Conservation (phyloP, 768 basidiomycete species). For the Psilocybe subaeruginosa region DNA sequence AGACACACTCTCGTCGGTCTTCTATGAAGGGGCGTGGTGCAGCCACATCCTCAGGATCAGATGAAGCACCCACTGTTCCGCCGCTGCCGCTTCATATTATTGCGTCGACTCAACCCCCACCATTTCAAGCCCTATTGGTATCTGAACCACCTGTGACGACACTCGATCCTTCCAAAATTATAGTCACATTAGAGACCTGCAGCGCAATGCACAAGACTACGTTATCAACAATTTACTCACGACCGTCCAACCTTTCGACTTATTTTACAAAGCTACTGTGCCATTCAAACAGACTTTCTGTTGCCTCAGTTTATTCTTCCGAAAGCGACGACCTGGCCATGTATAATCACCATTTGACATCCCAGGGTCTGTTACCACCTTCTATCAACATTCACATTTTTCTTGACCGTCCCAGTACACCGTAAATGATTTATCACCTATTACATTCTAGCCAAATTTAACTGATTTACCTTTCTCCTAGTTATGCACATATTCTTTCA, state of each 20-base stretch:
- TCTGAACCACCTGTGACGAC: constrained; percentile 52
- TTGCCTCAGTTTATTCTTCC: constrained; percentile 57
- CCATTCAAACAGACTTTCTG: constrained; percentile 37
- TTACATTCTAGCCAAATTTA: background rate
- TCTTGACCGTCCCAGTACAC: constrained; percentile 77
- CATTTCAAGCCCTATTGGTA: constrained; percentile 70
- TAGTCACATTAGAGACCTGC: constrained; percentile 77
- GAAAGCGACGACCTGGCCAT: constrained; percentile 54
- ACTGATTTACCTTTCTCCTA: constrained; percentile 27
- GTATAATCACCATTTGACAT: constrained; percentile 65
- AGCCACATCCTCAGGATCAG: constrained; percentile 29
- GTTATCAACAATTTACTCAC: constrained; percentile 65
- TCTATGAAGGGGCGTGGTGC: constrained; percentile 39
- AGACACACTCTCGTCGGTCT: constrained; percentile 31
- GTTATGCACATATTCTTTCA: constrained; percentile 70
- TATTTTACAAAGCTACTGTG: constrained; percentile 53
- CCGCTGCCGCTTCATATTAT: constrained; percentile 50
- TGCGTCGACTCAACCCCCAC: constrained; percentile 46
- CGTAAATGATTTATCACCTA: constrained; percentile 57
- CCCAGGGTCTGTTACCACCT: constrained; percentile 54
- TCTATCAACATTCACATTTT: constrained; percentile 67
- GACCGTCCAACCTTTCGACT: constrained; percentile 66
- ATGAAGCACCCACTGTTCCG: constrained; percentile 50
- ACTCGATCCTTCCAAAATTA: constrained; percentile 60
- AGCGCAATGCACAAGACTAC: constrained; percentile 69